These are phyloP conservation scores for Penicillium macrosclerotiorum DNA, from an alignment of 495 filamentous ascomycete genomes.

Conservation along the genomic window DNA sequence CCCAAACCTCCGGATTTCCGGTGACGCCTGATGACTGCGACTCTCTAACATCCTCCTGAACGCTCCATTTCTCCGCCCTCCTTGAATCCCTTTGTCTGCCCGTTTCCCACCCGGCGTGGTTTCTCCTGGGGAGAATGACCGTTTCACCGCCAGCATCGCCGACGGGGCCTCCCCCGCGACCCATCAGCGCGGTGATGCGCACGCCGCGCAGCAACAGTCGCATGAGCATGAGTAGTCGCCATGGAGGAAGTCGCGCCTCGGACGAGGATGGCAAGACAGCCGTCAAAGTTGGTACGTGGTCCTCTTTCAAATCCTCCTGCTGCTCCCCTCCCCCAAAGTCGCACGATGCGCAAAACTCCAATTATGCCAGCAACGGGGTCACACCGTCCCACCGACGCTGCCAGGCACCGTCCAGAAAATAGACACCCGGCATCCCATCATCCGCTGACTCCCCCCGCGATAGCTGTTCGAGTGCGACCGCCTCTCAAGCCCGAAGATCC, in stretches of 20 bases:
- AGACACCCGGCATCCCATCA: no score
- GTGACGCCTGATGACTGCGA: slow-evolving; percentile 22
- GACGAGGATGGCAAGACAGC: slow-evolving; percentile 93
- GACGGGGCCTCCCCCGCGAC: slow-evolving; percentile 59
- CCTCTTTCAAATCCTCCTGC: slow-evolving; percentile 9
- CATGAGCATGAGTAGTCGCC: slow-evolving; percentile 81
- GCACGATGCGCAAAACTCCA: no score
- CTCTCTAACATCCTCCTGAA: slow-evolving; percentile 2
- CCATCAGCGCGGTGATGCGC: slow-evolving; percentile 83
- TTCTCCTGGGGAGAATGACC: slow-evolving; percentile 42
- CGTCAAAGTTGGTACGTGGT: slow-evolving; percentile 96
- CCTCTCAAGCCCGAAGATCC: slow-evolving; percentile 82
- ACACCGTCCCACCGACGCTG: no score
- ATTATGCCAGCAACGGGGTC: no score
- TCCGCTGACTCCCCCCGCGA: slow-evolving; percentile 11
- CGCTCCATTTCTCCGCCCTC: no score
- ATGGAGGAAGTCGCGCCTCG: slow-evolving; percentile 79
- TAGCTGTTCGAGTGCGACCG: slow-evolving; percentile 92
- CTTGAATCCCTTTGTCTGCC: no score
- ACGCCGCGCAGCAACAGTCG: slow-evolving; percentile 82
- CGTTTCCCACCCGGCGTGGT: slow-evolving; percentile 27
- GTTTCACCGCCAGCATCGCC: slow-evolving; percentile 60
- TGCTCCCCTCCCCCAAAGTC: no score
- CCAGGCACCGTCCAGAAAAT: no score
- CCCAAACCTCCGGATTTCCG: no score